phyloP scores from a whole-genome alignment of 2,329 filamentous ascomycete genomes.

The Colletotrichum sp. region DNA sequence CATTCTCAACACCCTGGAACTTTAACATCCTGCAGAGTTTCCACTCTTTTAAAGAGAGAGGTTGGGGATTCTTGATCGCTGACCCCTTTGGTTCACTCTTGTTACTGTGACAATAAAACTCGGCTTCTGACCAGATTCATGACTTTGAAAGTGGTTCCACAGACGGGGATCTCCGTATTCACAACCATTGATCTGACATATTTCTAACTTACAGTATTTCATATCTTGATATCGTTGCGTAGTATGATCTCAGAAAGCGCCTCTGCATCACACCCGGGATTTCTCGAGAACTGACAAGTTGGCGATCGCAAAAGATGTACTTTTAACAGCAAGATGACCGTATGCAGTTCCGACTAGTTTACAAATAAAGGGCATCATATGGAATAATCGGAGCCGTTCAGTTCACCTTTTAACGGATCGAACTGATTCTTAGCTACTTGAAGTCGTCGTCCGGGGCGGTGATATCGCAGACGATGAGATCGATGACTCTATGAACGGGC shows the following conservation, averaged over 20 bases:
- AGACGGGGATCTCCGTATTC: not conserved
- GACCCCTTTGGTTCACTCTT: not conserved
- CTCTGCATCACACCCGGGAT: not conserved
- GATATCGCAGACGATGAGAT: not conserved
- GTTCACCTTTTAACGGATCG: not conserved
- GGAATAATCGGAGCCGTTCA: no score
- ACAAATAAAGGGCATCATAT: no score
- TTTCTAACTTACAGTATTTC: not conserved
- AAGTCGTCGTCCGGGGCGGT: not conserved
- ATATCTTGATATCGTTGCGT: not conserved
- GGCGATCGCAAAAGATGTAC: not conserved
- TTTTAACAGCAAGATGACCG: not conserved
- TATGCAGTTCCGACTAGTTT: no score
- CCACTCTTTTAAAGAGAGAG: not conserved
- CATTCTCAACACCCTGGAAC: not conserved
- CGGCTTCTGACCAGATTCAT: not conserved
- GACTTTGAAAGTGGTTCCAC: not conserved
- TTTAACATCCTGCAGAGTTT: not conserved
- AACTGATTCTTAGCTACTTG: not conserved
- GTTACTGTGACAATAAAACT: not conserved
- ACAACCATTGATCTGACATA: not conserved
- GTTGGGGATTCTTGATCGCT: not conserved
- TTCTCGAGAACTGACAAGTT: not conserved
- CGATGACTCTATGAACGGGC: not conserved
- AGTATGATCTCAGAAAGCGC: not conserved